Percentiles rank a stretch among this genome's conserved stretches.
Conservation (phyloP, 2,329 filamentous ascomycete species). For the Coleophoma cylindrospora region DNA sequence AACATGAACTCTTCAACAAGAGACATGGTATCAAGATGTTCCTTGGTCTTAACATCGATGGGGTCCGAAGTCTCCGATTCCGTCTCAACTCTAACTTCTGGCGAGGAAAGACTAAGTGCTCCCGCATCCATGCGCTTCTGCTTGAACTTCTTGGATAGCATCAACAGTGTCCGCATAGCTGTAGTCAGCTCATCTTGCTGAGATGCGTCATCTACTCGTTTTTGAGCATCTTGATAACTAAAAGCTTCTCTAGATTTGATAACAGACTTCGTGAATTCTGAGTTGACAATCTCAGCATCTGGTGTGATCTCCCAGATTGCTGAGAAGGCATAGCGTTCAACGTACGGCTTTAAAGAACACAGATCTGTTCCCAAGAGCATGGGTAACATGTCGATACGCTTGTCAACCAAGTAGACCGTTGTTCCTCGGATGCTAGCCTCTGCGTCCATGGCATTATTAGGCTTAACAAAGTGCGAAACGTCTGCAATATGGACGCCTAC, state of each 20-base stretch:
- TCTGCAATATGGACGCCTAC: constrained; percentile 98
- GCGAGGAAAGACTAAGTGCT: constrained; percentile 92
- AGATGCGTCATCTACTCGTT: constrained; percentile 84
- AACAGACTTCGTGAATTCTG: constrained; percentile 94
- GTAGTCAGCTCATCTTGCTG: constrained; percentile 85
- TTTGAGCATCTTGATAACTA: constrained; percentile 93
- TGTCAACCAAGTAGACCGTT: constrained; percentile 96
- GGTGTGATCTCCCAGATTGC: constrained; percentile 84
- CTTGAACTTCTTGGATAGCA: constrained; percentile 86
- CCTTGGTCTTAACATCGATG: constrained; percentile 92
- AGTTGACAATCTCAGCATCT: constrained; percentile 77
- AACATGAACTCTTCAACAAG: constrained; percentile 99
- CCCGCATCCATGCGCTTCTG: constrained; percentile 96
- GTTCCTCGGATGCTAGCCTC: constrained; percentile 93
- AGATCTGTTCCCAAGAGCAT: constrained; percentile 93
- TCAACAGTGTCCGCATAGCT: constrained; percentile 82
- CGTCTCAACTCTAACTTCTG: constrained; percentile 92
- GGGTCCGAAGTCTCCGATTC: constrained; percentile 96
- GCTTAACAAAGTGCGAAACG: constrained; percentile 98
- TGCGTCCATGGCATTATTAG: constrained; percentile 93
- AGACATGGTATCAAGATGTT: constrained; percentile 91
- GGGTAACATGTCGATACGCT: constrained; percentile 98
- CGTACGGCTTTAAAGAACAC: constrained; percentile 93
- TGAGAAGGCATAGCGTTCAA: constrained; percentile 89
- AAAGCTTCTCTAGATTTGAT: constrained; percentile 96